phyloP scores from a whole-genome alignment of 768 basidiomycete species.

The Floccularia luteovirens region DNA sequence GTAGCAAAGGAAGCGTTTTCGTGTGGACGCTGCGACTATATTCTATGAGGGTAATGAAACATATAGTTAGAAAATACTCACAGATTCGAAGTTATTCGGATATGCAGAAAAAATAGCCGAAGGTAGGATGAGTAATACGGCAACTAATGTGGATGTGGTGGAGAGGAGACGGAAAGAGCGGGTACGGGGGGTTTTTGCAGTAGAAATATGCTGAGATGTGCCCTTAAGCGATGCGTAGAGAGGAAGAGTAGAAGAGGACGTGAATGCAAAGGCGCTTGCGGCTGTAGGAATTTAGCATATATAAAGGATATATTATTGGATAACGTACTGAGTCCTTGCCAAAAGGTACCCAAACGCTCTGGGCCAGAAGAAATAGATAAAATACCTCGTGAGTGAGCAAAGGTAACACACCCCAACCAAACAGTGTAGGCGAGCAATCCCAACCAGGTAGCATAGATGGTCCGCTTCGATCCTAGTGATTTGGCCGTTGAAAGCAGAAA shows the following conservation, averaged over 20 bases:
- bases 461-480: slow-evolving; percentile 45
- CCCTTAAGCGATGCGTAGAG: slow-evolving; percentile 55
- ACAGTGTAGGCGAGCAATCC: slow-evolving; percentile 53
- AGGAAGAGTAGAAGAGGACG: slow-evolving; percentile 57
- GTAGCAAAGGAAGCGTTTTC: neutral
- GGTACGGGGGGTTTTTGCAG: slow-evolving; percentile 35
- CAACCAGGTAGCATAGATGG: slow-evolving; percentile 49
- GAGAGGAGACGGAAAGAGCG: slow-evolving; percentile 57
- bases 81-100: slow-evolving; percentile 29
- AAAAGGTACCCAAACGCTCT: slow-evolving; percentile 40
- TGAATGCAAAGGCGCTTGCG: slow-evolving; percentile 56
- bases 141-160: slow-evolving; percentile 37
- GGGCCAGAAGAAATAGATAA: slow-evolving; percentile 26
- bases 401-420: slow-evolving; percentile 51
- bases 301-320: neutral
- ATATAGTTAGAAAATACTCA: neutral
- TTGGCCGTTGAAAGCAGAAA: slow-evolving; percentile 46
- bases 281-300: slow-evolving; percentile 25
- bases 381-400: slow-evolving; percentile 41
- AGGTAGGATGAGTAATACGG: slow-evolving; percentile 46
- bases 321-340: slow-evolving; percentile 59
- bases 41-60: neutral
- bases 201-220: slow-evolving; percentile 24
- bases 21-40: neutral
- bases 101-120: slow-evolving; percentile 46